phyloP scores from a whole-genome alignment of 2,329 filamentous ascomycete genomes.

The Neopestalotiopsis rosae region DNA sequence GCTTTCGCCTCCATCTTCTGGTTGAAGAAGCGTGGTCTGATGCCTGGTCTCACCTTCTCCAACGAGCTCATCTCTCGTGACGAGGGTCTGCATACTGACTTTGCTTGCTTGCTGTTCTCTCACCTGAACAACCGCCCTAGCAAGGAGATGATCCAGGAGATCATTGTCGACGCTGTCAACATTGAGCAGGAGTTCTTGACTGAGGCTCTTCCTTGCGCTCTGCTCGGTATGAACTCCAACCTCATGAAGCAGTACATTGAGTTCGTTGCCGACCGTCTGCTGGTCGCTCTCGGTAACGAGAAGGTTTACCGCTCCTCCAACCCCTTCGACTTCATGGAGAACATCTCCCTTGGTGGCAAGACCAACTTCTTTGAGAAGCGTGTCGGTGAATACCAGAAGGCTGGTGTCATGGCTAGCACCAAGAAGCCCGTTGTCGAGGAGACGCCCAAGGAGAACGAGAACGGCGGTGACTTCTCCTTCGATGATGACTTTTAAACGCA shows the following conservation, averaged over 20 bases:
- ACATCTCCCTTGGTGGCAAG: slow-evolving; percentile 98
- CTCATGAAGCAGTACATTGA: slow-evolving; percentile 99
- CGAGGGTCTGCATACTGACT: slow-evolving; percentile 99
- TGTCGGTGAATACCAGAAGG: slow-evolving; percentile 99
- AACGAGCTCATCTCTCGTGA: slow-evolving; percentile 99
- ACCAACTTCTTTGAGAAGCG: slow-evolving; percentile 99
- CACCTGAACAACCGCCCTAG: slow-evolving; percentile 91
- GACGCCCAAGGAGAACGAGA: slow-evolving; percentile 58
- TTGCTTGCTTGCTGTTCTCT: slow-evolving; percentile 96
- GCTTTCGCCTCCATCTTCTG: slow-evolving; percentile 99
- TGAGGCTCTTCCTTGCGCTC: slow-evolving; percentile 88
- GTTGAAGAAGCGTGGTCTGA: slow-evolving; percentile 99
- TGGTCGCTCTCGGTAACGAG: slow-evolving; percentile 90
- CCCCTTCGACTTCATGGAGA: slow-evolving; percentile 99
- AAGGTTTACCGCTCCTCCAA: slow-evolving; percentile 94
- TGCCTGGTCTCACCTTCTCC: slow-evolving; percentile 98
- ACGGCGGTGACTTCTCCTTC: slow-evolving; percentile 84
- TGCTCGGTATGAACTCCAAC: slow-evolving; percentile 96
- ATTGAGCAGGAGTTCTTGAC: slow-evolving; percentile 99
- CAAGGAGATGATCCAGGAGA: slow-evolving; percentile 79
- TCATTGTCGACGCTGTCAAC: slow-evolving; percentile 90
- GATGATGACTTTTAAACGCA: slow-evolving; percentile 90
- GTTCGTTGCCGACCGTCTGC: slow-evolving; percentile 95
- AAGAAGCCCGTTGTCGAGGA: slow-evolving; percentile 64
- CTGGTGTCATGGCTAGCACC: slow-evolving; percentile 94